These are phyloP conservation scores for Margaritispora aquatica DNA, from an alignment of 495 filamentous ascomycete species.

Conservation along the genomic window DNA sequence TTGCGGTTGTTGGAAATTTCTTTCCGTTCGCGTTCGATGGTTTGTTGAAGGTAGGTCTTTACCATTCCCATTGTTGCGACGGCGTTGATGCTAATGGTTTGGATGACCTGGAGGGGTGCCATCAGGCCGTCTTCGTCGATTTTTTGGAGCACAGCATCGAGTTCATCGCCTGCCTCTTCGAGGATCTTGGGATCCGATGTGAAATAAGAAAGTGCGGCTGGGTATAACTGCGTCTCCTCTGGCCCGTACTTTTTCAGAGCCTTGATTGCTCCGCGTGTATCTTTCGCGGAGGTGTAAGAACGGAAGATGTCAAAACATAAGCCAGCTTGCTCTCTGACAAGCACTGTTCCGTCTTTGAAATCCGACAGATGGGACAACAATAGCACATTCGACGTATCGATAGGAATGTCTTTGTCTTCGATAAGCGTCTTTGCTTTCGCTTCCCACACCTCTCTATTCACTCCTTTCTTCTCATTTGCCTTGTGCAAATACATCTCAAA, in stretches of 20 bases:
- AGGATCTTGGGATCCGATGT: conserved; percentile 77
- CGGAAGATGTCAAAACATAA: conserved; percentile 93
- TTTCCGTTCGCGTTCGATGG: conserved; percentile 79
- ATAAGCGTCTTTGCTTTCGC: conserved; percentile 77
- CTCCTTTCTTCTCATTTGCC: conserved; percentile 64
- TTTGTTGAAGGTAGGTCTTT: conserved; percentile 82
- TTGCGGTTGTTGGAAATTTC: conserved; percentile 81
- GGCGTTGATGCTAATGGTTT: conserved; percentile 75
- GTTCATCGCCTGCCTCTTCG: conserved; percentile 80
- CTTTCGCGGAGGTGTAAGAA: conserved; percentile 89
- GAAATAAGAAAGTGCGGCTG: conserved; percentile 89
- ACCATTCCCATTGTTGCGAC: conserved; percentile 97
- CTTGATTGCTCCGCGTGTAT: conserved; percentile 83
- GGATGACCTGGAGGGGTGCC: conserved; percentile 94
- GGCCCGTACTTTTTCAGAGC: conserved; percentile 87
- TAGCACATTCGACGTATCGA: conserved; percentile 91
- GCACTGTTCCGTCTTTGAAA: conserved; percentile 83
- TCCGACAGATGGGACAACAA: conserved; percentile 86
- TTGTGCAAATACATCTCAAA: conserved; percentile 98
- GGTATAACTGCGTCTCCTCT: conserved; percentile 87
- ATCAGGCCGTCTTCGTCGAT: conserved; percentile 89
- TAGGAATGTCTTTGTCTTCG: conserved; percentile 71
- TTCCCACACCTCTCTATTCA: conserved; percentile 77
- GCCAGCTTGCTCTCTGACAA: conserved; percentile 91
- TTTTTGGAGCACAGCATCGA: conserved; percentile 71